Evolutionary conservation across 768 basidiomycete species (phyloP), one percentile per base, ranked within the genome.

Genomic region (Calvatia gigantea): DNA sequence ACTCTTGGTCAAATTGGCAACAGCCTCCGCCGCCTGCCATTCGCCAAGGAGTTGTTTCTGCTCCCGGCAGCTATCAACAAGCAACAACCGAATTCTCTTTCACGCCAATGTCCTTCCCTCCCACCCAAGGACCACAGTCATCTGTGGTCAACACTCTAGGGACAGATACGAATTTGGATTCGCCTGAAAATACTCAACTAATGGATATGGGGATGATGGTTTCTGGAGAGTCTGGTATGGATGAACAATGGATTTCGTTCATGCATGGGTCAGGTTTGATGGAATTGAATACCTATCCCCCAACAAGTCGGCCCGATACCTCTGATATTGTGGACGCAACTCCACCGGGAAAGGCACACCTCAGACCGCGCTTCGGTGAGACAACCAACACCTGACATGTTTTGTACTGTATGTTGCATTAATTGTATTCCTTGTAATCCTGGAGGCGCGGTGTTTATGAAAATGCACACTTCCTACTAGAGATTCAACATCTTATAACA

Each of bases 161-260:
- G 25, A 32, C 52, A 53, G 61, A 57, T 15, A 56, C 56, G 19
- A 67, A 69, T 49, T 49, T 55, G 12, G 69, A 71, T 35, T 63
- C 67, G 2, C 68, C 72, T n/a, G 72, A 73, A 25, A 62, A 63
- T 28, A 69, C 65, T 19, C 58, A 57, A 29, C 55, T 77, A 14
- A 66, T 72, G 27, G 75, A 76, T 46, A 60, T 80, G 39, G 80
- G 77, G 5, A 70, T 81, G 73, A 75, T 82, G 65, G 75, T 81
- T 65, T 71, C 78, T 17, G 81, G 82, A 23, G 82, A 84, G 49
- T 78, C 78, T n/a, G 76, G 77, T 9, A 81, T 85, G 64, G 83
- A 85, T 58, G 81, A 85, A 51, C 81, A 81, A 62, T 88, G 86
- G 86, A 77, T 74, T 63, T 75, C 78, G 7, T 81, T 87, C 60